Conservation (phyloP, 371 early-diverging fungal species). For the Circinella umbellata region DNA sequence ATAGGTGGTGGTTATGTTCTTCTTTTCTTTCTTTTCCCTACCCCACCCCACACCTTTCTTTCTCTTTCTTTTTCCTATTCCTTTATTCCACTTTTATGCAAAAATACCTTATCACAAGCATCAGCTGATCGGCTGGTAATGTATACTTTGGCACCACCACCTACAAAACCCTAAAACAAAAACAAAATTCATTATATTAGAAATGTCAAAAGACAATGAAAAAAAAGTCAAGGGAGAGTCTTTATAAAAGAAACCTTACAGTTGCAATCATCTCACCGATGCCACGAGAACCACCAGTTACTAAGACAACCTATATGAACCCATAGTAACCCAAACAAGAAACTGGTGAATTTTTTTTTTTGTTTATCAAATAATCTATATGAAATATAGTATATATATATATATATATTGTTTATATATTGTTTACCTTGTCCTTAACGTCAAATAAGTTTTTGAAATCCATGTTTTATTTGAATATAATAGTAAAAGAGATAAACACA, state of each 20-base stretch:
- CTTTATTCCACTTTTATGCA: too few species aligned
- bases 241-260: slow-evolving; percentile 7
- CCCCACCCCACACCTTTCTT: too few species aligned
- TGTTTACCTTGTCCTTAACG: slow-evolving; percentile 66
- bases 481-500: slow-evolving; percentile 1
- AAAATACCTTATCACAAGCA: slow-evolving; percentile 56
- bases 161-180: slow-evolving; percentile 59
- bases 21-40: too few species aligned
- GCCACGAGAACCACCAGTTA: slow-evolving; percentile 86
- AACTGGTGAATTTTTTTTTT: too few species aligned
- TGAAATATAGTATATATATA: too few species aligned
- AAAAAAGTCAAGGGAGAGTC: neutral
- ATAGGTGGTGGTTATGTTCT: too few species aligned
- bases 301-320: slow-evolving; percentile 74
- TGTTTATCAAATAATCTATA: too few species aligned
- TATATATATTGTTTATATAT: too few species aligned
- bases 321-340: slow-evolving; percentile 31
- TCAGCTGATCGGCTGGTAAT: slow-evolving; percentile 69
- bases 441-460: slow-evolving; percentile 58
- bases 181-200: too few species aligned
- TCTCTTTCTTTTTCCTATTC: too few species aligned
- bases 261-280: slow-evolving; percentile 67
- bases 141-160: slow-evolving; percentile 77
- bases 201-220: too few species aligned
- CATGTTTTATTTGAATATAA: slow-evolving; percentile 26